These are phyloP conservation scores for Fusarium sp. DNA, from an alignment of 2,329 filamentous ascomycete genomes.

Conservation along the genomic window DNA sequence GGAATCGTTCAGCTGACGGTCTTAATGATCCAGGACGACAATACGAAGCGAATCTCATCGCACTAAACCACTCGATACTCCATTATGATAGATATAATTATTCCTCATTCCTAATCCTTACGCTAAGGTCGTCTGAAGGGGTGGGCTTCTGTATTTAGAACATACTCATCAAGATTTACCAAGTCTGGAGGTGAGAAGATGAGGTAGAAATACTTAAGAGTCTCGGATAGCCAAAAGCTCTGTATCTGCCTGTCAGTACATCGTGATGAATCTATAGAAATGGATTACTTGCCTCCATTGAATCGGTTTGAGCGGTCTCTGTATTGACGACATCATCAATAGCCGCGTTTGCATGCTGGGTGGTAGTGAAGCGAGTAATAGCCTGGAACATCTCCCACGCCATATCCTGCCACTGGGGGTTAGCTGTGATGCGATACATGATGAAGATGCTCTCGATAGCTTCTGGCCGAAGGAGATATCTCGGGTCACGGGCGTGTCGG, in stretches of 20 bases:
- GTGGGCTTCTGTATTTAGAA: conserved; percentile 71
- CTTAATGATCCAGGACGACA: too few species aligned
- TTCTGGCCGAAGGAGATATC: conserved; percentile 67
- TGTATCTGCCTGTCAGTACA: conserved; percentile 53
- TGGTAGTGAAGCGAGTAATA: conserved; percentile 62
- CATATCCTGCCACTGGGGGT: conserved; percentile 62
- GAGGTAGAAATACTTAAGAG: conserved; percentile 82
- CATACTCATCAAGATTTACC: conserved; percentile 77
- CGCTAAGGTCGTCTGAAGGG: conserved; percentile 53
- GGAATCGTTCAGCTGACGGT: too few species aligned
- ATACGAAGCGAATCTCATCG: too few species aligned
- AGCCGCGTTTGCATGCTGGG: conserved; percentile 63
- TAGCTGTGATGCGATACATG: conserved; percentile 66
- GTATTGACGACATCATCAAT: conserved; percentile 60
- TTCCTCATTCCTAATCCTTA: too few species aligned
- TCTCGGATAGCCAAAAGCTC: conserved; percentile 82
- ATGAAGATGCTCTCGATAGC: conserved; percentile 65
- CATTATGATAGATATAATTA: too few species aligned
- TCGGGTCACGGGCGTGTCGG: conserved; percentile 66
- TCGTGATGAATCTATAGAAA: background rate
- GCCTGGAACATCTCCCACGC: conserved; percentile 69
- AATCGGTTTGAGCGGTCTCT: conserved; percentile 63
- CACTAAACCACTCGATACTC: too few species aligned
- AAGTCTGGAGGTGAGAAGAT: conserved; percentile 77
- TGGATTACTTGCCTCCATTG: conserved; percentile 68